phyloP scores from a whole-genome alignment of 495 filamentous ascomycete genomes.

The Penicillium subrubescens region DNA sequence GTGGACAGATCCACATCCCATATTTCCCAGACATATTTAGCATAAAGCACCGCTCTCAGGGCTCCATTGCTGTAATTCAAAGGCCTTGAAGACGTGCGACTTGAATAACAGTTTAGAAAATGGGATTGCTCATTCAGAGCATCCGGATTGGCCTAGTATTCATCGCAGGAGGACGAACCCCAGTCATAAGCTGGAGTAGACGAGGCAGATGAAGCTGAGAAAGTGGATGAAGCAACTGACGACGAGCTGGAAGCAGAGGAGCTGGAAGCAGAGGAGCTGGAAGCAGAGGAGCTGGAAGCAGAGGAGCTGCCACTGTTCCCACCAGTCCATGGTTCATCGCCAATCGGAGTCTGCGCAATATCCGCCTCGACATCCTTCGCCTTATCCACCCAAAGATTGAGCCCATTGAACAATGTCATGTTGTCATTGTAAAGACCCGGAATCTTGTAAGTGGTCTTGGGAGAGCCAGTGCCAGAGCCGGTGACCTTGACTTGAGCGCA shows the following conservation, averaged over 20 bases:
- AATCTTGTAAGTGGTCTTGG: constrained; percentile 47
- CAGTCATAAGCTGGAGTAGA: not conserved
- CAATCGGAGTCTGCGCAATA: constrained; percentile 20
- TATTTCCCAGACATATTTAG: too few relatives aligned
- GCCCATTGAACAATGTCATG: constrained; percentile 25
- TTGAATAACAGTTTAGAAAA: too few relatives aligned
- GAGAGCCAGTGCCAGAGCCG: constrained; percentile 51
- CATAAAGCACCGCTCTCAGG: too few relatives aligned
- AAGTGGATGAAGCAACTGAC: not conserved
- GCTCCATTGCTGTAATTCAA: too few relatives aligned
- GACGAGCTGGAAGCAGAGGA: not conserved
- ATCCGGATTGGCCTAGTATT: not conserved
- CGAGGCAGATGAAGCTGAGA: not conserved
- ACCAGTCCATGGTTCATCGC: constrained; percentile 19
- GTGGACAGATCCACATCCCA: too few relatives aligned
- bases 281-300: not conserved
- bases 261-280: not conserved
- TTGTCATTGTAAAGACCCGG: constrained; percentile 53
- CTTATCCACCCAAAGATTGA: constrained; percentile 21
- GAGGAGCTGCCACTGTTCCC: not conserved
- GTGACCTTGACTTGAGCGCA: constrained; percentile 63
- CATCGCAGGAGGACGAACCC: not conserved
- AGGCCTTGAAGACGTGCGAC: too few relatives aligned
- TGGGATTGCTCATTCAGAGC: too few relatives aligned
- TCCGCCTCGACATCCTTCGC: constrained; percentile 13